Conservation (phyloP, 805 yeast genomes). For the Saitoella complicata region DNA sequence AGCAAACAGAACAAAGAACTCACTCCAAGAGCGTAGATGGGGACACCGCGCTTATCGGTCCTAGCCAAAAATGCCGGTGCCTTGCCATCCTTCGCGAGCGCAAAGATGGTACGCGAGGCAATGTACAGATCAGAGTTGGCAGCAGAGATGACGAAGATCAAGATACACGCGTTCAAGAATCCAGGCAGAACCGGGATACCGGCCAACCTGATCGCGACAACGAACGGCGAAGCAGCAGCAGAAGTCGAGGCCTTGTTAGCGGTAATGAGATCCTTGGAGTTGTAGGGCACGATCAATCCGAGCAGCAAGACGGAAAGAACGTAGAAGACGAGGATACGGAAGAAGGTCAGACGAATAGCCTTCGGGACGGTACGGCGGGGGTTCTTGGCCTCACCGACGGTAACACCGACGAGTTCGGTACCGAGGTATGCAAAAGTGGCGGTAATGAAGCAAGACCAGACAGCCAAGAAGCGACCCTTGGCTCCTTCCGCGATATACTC, state of each 20-base stretch:
- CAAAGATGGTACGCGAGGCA: conserved; percentile 60
- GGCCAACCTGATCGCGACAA: conserved; percentile 60
- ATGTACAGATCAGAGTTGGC: conserved; percentile 66
- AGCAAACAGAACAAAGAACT: conserved; percentile 41
- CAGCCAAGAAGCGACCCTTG: conserved; percentile 56
- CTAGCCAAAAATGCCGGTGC: conserved; percentile 54
- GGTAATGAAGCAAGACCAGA: conserved; percentile 46
- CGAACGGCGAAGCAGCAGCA: conserved; percentile 73
- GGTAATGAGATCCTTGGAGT: conserved; percentile 32
- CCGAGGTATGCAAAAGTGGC: conserved; percentile 38
- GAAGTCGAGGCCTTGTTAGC: conserved; percentile 40
- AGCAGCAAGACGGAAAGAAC: conserved; percentile 42
- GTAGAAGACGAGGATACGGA: conserved; percentile 52
- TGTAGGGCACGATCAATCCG: conserved; percentile 52
- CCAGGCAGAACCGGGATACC: conserved; percentile 52
- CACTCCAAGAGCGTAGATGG: conserved; percentile 37
- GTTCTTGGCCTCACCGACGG: conserved; percentile 63
- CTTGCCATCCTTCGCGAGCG: conserved; percentile 54
- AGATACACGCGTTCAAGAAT: conserved; percentile 60
- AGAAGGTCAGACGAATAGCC: conserved; percentile 65
- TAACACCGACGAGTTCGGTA: conserved; percentile 64
- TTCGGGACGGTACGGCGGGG: conserved; percentile 62
- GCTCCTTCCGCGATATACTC: conserved; percentile 37
- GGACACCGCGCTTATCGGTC: conserved; percentile 58
- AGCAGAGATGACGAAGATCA: conserved; percentile 66